These are phyloP conservation scores for Typha latifolia DNA, from an alignment of 176 grass and related monocot species.

Conservation along the genomic window DNA sequence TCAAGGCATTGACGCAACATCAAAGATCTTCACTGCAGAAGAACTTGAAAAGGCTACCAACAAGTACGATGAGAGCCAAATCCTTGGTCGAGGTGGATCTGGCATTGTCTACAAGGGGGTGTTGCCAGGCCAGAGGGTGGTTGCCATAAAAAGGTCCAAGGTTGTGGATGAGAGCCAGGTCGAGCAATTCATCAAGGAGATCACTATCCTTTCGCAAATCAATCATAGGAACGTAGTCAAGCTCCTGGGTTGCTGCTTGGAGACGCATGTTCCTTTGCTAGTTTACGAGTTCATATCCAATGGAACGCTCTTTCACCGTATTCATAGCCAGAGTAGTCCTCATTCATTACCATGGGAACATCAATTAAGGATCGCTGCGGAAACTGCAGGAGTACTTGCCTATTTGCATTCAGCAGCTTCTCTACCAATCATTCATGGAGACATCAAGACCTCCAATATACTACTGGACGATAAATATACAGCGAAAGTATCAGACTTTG, in stretches of 20 bases:
- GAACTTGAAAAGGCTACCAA: conserved; percentile 48
- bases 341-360: conserved; percentile 31
- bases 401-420: conserved; percentile 35
- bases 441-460: conserved; percentile 58
- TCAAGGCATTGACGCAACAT: background rate
- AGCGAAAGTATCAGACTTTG: conserved; percentile 57
- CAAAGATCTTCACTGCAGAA: conserved; percentile 38
- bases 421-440: conserved; percentile 43
- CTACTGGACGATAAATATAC: conserved; percentile 35
- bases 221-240: conserved; percentile 46
- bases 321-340: conserved; percentile 19
- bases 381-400: conserved; percentile 49
- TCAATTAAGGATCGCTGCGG: conserved; percentile 41
- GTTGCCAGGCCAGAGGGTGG: conserved; percentile 21
- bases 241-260: conserved; percentile 56
- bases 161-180: conserved; percentile 40
- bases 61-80: conserved; percentile 26
- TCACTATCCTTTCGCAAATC: conserved; percentile 46
- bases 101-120: conserved; percentile 51
- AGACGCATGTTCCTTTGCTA: conserved; percentile 43
- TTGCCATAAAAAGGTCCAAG: conserved; percentile 52
- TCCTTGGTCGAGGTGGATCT: conserved; percentile 48
- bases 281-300: conserved; percentile 67
- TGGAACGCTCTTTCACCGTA: conserved; percentile 37
- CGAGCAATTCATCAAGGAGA: conserved; percentile 56